These are phyloP conservation scores for Nicotiana knightiana DNA, from an alignment of 257 asterid species.

Conservation along the genomic window DNA sequence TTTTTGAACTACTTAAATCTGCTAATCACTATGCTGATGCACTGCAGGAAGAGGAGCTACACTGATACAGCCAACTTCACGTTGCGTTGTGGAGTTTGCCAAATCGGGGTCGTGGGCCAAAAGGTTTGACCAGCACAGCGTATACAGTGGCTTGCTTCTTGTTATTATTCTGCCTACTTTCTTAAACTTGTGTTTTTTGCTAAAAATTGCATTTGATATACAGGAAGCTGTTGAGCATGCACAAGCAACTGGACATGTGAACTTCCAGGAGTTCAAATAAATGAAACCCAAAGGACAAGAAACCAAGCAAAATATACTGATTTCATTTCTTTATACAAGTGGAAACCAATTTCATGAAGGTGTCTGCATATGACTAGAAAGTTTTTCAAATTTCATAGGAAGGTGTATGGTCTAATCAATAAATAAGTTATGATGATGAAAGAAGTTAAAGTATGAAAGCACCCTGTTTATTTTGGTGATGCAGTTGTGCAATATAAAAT, in stretches of 20 bases:
- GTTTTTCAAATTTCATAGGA: neutral
- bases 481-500: neutral
- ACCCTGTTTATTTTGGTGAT: neutral
- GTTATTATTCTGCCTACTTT: neutral
- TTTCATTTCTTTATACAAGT: neutral
- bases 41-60: slow-evolving; percentile 73
- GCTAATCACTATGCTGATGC: neutral
- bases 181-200: neutral
- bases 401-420: neutral
- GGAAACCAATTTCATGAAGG: neutral
- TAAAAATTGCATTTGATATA: neutral
- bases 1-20: neutral
- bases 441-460: too few relatives aligned
- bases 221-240: slow-evolving; percentile 99
- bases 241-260: slow-evolving; percentile 83
- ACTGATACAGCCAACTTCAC: slow-evolving; percentile 91
- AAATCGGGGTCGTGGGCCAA: slow-evolving; percentile 83
- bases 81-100: slow-evolving; percentile 92
- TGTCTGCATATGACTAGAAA: neutral
- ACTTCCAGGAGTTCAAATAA: slow-evolving; percentile 82
- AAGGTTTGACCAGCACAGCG: slow-evolving; percentile 38
- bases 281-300: neutral
- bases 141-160: neutral
- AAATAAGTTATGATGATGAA: neutral
- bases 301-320: neutral